These are phyloP conservation scores for Strobilomyces confusus DNA, from an alignment of 768 basidiomycete species.

Conservation along the genomic window DNA sequence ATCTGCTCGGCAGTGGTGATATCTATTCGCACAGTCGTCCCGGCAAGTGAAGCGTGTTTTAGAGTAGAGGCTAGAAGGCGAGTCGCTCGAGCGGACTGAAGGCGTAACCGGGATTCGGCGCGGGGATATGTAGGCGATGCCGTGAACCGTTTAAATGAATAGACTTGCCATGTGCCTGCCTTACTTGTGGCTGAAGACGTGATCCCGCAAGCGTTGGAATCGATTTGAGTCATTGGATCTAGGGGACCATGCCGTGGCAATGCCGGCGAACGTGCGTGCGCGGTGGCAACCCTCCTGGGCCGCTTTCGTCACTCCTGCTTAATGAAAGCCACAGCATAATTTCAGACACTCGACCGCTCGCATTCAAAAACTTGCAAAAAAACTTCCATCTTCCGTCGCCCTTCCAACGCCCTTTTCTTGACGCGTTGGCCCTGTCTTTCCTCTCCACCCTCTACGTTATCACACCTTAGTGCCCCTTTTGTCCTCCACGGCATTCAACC, in stretches of 20 bases:
- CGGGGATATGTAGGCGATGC: slow-evolving; percentile 15
- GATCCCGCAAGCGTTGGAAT: slow-evolving; percentile 7
- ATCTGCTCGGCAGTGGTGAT: slow-evolving; percentile 3
- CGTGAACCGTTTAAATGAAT: slow-evolving; percentile 29
- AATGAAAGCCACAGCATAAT: slow-evolving; percentile 26
- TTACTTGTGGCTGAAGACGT: slow-evolving; percentile 5
- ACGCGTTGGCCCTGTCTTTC: background rate
- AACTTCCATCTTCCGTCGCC: slow-evolving; percentile 10
- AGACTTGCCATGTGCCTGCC: slow-evolving; percentile 11
- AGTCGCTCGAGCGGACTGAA: background rate
- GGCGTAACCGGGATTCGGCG: slow-evolving; percentile 7
- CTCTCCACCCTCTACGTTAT: slow-evolving; percentile 5
- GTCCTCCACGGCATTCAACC: slow-evolving; percentile 4
- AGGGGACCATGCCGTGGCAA: slow-evolving; percentile 19
- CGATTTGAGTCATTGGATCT: slow-evolving; percentile 25
- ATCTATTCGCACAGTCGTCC: background rate
- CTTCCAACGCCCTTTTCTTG: slow-evolving; percentile 5
- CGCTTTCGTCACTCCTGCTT: slow-evolving; percentile 20
- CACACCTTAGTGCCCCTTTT: slow-evolving; percentile 11
- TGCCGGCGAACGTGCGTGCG: slow-evolving; percentile 39
- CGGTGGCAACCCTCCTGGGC: slow-evolving; percentile 23
- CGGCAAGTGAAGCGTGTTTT: slow-evolving; percentile 3
- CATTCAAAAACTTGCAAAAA: slow-evolving; percentile 24
- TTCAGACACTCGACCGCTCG: slow-evolving; percentile 37
- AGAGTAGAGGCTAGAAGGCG: slow-evolving; percentile 5